Conservation (phyloP, 768 basidiomycete genomes). For the Russula vinacea region DNA sequence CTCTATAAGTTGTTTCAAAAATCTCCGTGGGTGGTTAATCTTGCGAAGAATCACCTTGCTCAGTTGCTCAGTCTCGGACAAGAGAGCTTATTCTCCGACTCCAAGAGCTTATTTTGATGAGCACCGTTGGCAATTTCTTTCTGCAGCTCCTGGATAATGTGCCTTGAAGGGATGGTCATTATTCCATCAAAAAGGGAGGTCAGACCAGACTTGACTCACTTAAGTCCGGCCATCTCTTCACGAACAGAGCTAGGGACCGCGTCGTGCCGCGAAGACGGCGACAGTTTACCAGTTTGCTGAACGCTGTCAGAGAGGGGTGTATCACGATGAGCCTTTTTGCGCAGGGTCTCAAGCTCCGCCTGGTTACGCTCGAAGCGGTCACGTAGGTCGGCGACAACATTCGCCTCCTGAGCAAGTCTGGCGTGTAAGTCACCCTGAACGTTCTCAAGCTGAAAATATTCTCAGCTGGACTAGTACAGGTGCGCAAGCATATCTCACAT, state of each 20-base stretch:
- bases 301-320: slow-evolving; percentile 43
- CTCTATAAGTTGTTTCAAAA: slow-evolving; percentile 45
- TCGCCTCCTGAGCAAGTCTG: slow-evolving; percentile 23
- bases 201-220: slow-evolving; percentile 45
- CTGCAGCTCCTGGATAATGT: slow-evolving; percentile 85
- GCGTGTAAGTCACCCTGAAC: slow-evolving; percentile 9
- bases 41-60: slow-evolving; percentile 51
- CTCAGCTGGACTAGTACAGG: neutral
- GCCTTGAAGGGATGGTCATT: slow-evolving; percentile 43
- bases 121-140: slow-evolving; percentile 65
- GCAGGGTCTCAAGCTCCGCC: slow-evolving; percentile 53
- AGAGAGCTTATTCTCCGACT: slow-evolving; percentile 72
- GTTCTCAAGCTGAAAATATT: slow-evolving; percentile 19
- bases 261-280: slow-evolving; percentile 45
- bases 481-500: slow-evolving; percentile 11
- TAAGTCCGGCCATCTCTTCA: slow-evolving; percentile 80
- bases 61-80: slow-evolving; percentile 65
- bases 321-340: slow-evolving; percentile 62
- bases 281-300: slow-evolving; percentile 35
- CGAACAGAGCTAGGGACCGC: slow-evolving; percentile 38
- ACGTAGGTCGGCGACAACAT: slow-evolving; percentile 30
- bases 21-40: neutral
- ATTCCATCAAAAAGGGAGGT: neutral
- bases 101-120: slow-evolving; percentile 67
- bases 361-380: slow-evolving; percentile 42